phyloP scores from a whole-genome alignment of 192 early-diverging fungal genomes.

The Nowakowskiella sp. region DNA sequence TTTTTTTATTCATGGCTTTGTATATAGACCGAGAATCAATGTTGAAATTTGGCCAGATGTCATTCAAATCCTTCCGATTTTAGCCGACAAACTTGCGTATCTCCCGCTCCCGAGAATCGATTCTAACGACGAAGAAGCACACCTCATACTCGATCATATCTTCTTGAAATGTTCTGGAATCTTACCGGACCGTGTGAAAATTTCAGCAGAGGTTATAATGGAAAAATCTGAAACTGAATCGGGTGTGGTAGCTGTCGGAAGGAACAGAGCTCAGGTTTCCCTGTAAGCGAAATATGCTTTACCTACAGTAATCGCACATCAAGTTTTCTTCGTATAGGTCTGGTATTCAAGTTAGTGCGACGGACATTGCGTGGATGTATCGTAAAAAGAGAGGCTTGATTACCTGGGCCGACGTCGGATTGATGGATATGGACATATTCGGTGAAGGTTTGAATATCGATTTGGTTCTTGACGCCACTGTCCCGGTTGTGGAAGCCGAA shows the following conservation, averaged over 20 bases:
- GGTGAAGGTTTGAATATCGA: background rate
- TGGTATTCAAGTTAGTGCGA: background rate
- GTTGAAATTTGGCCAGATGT: background rate
- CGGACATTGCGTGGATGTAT: background rate
- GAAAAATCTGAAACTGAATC: background rate
- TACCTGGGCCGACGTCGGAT: background rate
- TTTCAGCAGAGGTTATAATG: background rate
- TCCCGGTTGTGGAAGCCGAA: too few relatives aligned
- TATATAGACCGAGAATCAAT: background rate
- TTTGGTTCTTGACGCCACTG: too few relatives aligned
- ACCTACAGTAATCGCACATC: background rate
- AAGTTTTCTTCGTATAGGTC: background rate
- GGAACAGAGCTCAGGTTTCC: background rate
- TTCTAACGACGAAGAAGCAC: background rate
- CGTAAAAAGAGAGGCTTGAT: background rate
- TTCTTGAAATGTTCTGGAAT: background rate
- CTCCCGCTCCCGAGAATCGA: background rate
- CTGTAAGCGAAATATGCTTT: background rate
- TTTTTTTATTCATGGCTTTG: background rate
- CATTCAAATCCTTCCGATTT: background rate
- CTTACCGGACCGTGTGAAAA: background rate
- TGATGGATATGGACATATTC: background rate
- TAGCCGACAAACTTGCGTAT: background rate
- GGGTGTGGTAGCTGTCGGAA: background rate
- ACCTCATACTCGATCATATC: background rate